phyloP scores from a whole-genome alignment of 2,329 filamentous ascomycete genomes.

The Fusarium siculi region DNA sequence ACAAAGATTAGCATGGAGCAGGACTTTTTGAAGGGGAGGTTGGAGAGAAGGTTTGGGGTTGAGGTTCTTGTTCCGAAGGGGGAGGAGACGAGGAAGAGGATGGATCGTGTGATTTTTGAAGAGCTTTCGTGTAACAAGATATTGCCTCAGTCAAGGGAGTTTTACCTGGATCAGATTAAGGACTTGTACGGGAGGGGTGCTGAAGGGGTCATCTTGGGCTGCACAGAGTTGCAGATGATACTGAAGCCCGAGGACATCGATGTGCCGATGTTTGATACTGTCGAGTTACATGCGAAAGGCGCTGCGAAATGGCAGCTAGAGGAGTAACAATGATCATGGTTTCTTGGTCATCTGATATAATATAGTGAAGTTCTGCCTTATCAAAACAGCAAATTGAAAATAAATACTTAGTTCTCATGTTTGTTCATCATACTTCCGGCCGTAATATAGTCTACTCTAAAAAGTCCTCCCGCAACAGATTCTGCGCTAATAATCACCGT shows the following conservation, averaged over 20 bases:
- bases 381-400: not conserved
- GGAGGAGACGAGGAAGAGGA: not conserved
- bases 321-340: not conserved
- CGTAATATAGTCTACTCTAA: not conserved
- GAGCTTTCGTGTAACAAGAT: not conserved
- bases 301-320: constrained; percentile 6
- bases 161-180: not conserved
- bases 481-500: not conserved
- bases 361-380: not conserved
- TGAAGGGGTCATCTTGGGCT: not conserved
- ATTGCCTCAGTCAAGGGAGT: not conserved
- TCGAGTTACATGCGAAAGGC: not conserved
- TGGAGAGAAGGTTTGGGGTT: not conserved
- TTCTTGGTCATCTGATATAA: not conserved
- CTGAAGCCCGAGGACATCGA: not conserved
- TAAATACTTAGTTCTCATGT: not conserved
- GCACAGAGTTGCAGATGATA: constrained; percentile 8
- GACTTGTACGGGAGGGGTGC: not conserved
- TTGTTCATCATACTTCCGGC: not conserved
- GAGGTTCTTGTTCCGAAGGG: not conserved
- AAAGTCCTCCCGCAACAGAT: not conserved
- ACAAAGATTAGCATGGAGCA: not conserved
- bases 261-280: not conserved
- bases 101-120: constrained; percentile 7
- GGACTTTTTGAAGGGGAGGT: not conserved